Base-by-base conservation (phyloP, 495 filamentous ascomycete genomes). In the Neurospora sp. region DNA sequence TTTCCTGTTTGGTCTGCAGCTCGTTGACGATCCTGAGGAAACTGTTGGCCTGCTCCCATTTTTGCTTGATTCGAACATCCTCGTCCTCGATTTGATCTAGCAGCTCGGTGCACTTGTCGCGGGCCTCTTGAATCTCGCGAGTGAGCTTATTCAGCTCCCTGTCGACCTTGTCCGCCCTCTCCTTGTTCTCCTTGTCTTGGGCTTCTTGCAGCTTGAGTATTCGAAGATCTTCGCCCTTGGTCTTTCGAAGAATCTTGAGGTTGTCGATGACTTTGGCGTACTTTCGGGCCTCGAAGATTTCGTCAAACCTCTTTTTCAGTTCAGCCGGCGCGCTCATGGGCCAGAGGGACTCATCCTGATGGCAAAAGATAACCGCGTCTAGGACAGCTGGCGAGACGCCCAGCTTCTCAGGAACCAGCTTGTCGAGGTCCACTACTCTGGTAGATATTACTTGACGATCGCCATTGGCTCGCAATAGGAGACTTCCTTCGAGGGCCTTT, bases 241-340 rank as follows among this genome's bases (percentile, higher is more conserved):
- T 90, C 81, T 98, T 98, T n/a, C 90, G 84, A 23, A 98, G 81
- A 35, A 85, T 75, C 79, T 96, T 97, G 80, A 99, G 92, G 75
- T 95, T 97, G 39, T 97, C 94, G 75, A 98, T 97, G 5, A 94
- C 96, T 77, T 97, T 98, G 59, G 94, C 97, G 83, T 98, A 99
- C 79, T 96, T 97, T 82, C 92, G 83, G 8, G 96, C 96, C 81
- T 98, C 96, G 77, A 99, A 99, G 31, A 99, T 98, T 77, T 97
- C 94, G 78, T 99, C 96, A 72, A 99, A 99, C 44, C 88, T 90
- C 83, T 96, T 95, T 82, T 99, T 99, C 35, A 99, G 84, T 5
- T 87, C 87, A 0, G 85, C 80, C 0, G 95, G 93, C 78, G 96
- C 93, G 77, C 94, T 97, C 92, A 99, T 94, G 14, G 96, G 96